Base-by-base conservation (phyloP, 306 rosid genomes). In the Glycine latifolia region DNA sequence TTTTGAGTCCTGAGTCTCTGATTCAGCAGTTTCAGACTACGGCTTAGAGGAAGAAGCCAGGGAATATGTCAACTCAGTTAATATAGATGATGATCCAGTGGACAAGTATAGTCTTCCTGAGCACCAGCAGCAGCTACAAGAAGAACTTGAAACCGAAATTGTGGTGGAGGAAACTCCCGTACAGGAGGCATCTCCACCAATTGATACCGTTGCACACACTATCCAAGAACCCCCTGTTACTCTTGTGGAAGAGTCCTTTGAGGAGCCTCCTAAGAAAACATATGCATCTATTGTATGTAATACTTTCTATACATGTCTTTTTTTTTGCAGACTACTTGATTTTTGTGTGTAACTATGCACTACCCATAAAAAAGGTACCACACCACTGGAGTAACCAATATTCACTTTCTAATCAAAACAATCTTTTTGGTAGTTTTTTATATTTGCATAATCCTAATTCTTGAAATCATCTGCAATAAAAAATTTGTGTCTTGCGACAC, bases 71-170 rank as follows among this genome's bases (percentile, higher is more conserved):
- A 84, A 86, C 83, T 81, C 97, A 16, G 90, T 89, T 79, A 92
- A 89, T 75, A 52, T 93, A 75, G 97, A 93, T 76, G 98, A 95
- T 55, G 98, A 93, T 87, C 91, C 90, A 17, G 87, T 91, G 79
- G 99, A 92, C 82, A 89, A 93, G 85, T 96, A 90, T 84, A 91
- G 96, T 82, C 93, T 90, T 72, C 91, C 97, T 53, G 98, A 96
- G 91, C 96, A 91, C 85, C 90, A 91, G 14, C 87, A 79, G 82
- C 90, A 89, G 71, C 82, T 71, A 31, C 86, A 87, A 73, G 91
- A 88, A 20, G 97, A 90, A 16, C 39, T 75, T 71, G 98, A 91
- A 78, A 60, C 87, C 4, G 98, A 95, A 91, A 73, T 87, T 80
- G 91, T 85, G 81, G 97, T 91, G 75, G 99, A 92, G 77, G 99